Percentiles rank a stretch among this genome's conserved stretches.
phyloP scores from a whole-genome alignment of 176 grass and related monocot genomes.

The Echinochloa phyllopogon region DNA sequence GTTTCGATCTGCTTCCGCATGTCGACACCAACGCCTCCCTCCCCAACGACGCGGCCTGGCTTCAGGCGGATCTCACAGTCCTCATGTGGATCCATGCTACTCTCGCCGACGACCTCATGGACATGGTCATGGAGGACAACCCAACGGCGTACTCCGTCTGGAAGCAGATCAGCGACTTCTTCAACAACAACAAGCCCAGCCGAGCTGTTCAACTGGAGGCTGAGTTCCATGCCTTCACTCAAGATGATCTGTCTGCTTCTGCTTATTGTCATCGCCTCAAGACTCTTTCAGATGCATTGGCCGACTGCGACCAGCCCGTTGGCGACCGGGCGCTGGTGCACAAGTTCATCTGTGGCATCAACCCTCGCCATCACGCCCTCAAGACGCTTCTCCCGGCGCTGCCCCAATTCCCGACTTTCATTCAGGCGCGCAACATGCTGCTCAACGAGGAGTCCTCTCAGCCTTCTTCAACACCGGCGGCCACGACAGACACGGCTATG shows the following conservation, averaged over 20 bases:
- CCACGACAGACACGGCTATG: no score
- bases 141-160: not conserved
- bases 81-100: not conserved
- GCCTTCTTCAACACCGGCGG: no score
- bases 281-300: not conserved
- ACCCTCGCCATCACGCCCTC: not conserved
- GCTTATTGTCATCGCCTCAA: not conserved
- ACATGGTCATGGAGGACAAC: not conserved
- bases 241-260: not conserved
- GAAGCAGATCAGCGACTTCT: not conserved
- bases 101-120: not conserved
- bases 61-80: not conserved
- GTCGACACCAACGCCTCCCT: not conserved
- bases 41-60: not conserved
- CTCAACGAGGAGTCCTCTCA: no score
- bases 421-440: not conserved
- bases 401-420: not conserved
- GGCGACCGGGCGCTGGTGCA: not conserved
- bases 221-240: not conserved
- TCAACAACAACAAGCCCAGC: not conserved
- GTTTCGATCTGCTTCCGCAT: not conserved
- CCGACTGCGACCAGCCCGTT: not conserved
- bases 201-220: not conserved
- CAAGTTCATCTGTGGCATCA: not conserved
- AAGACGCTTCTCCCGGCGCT: not conserved